phyloP scores from a whole-genome alignment of 2,329 filamentous ascomycete species.

The Emericellopsis atlantica region DNA sequence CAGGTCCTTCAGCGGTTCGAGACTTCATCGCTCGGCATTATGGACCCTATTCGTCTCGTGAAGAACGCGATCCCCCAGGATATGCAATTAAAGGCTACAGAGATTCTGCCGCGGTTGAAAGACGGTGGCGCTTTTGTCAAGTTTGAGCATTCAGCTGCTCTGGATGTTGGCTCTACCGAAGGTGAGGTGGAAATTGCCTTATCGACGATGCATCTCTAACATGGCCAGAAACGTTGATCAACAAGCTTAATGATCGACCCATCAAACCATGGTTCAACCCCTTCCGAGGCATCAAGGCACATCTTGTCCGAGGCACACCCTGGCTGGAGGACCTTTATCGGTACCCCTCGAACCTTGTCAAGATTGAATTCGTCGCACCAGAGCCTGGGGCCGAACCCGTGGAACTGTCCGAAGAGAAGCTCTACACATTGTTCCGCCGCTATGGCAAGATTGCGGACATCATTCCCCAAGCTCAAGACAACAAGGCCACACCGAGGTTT shows the following conservation, averaged over 20 bases:
- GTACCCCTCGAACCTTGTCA: conserved; percentile 62
- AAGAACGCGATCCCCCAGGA: conserved; percentile 51
- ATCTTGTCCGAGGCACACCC: conserved; percentile 68
- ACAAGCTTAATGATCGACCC: conserved; percentile 54
- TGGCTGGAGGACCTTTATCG: conserved; percentile 91
- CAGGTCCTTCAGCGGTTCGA: conserved; percentile 39
- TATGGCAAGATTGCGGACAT: conserved; percentile 92
- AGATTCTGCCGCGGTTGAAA: conserved; percentile 73
- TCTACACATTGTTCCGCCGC: conserved; percentile 77
- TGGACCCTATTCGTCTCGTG: conserved; percentile 40
- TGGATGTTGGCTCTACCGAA: conserved; percentile 28
- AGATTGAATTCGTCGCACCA: conserved; percentile 72
- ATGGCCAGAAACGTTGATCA: conserved; percentile 36
- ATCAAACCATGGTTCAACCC: conserved; percentile 88
- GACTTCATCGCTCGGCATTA: conserved; percentile 31
- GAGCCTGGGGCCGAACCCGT: conserved; percentile 57
- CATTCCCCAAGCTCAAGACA: conserved; percentile 67
- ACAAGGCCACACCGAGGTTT: conserved; percentile 70
- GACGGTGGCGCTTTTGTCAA: conserved; percentile 94
- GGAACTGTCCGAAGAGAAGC: conserved; percentile 72
- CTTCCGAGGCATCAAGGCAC: conserved; percentile 56
- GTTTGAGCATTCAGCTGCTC: conserved; percentile 41
- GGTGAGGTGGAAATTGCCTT: conserved; percentile 10
- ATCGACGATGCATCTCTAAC: background rate
- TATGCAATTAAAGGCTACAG: conserved; percentile 56